These are phyloP conservation scores for Apiospora sp. DNA, from an alignment of 2,329 filamentous ascomycete genomes.

Conservation along the genomic window DNA sequence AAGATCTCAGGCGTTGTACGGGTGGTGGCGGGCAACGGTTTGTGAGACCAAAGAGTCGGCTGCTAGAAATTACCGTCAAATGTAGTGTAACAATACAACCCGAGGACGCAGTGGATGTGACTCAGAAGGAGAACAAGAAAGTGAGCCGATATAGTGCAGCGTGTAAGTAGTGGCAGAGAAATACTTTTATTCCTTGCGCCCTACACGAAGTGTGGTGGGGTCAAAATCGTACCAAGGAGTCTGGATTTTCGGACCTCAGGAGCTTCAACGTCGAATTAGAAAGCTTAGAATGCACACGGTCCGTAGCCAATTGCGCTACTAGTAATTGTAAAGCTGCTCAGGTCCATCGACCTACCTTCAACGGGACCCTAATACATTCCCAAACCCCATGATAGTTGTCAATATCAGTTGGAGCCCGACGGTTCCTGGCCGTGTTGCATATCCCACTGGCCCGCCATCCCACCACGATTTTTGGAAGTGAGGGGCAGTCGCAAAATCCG, in stretches of 20 bases:
- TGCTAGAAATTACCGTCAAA: not conserved
- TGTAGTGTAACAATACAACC: not conserved
- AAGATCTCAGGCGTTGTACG: not conserved
- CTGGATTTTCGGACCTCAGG: not conserved
- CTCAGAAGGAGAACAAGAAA: not conserved
- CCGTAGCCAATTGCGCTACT: not conserved
- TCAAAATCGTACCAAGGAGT: not conserved
- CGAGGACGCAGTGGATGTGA: conserved; percentile 10
- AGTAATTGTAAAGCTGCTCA: not conserved
- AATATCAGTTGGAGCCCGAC: not conserved
- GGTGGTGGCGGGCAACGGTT: not conserved
- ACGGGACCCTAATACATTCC: not conserved
- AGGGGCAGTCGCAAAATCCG: conserved; percentile 10
- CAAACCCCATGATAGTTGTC: not conserved
- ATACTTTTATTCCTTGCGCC: conserved; percentile 18
- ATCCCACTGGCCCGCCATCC: conserved; percentile 10
- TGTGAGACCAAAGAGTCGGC: not conserved
- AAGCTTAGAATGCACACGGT: not conserved
- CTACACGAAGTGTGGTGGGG: conserved; percentile 15
- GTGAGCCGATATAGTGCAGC: conserved; percentile 10
- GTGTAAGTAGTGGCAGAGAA: conserved; percentile 2
- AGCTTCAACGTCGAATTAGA: conserved; percentile 3
- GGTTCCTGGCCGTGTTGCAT: not conserved
- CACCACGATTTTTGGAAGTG: conserved; percentile 13
- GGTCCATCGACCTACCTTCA: not conserved